Base-by-base conservation (phyloP, 331 rosid species). In the Acacia pycnantha region DNA sequence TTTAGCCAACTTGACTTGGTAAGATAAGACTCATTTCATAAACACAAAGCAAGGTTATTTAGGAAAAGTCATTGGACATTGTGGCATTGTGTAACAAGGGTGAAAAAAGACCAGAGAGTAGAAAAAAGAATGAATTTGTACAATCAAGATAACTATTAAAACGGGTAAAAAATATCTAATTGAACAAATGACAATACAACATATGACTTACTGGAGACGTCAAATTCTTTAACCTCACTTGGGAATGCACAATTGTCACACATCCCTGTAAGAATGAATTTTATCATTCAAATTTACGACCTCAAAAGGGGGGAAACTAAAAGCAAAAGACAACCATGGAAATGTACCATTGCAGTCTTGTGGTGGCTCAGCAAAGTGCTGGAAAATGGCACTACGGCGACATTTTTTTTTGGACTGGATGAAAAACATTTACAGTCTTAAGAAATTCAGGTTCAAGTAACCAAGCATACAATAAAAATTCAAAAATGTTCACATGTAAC, bases 171-270 rank as follows among this genome's bases (percentile, higher is more conserved):
- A 19, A 50, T 37, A 64, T 41, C 65, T 64, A 19, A 50, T 70
- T 27, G 47, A 73, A 81, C 59, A 75, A 43, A 87, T 62, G 67
- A 46, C 56, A 79, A 76, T 82, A 77, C 68, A 86, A 82, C 94
- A 61, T 27, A 56, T 37, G 22, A 44, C 75, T 70, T 88, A 95
- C 98, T 59, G 43, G 90, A 85, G 86, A 83, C 94, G 53, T 95
- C 98, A 83, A 93, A 65, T 88, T 93, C 93, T 82, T 86, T 90
- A 85, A 89, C 90, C 77, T 88, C 96, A 68, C 81, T 86, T 78
- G 98, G 85, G 74, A 90, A 87, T 75, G 94, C 93, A 88, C 98
- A 95, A 77, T 79, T 89, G 92, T 95, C 98, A 18, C 98, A 95
- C 98, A 95, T 93, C 85, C 96, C 98, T 93, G 90, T 66, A 75